Conservation (phyloP, 1,284 basidiomycete genomes). For the Xanthoconium separans region DNA sequence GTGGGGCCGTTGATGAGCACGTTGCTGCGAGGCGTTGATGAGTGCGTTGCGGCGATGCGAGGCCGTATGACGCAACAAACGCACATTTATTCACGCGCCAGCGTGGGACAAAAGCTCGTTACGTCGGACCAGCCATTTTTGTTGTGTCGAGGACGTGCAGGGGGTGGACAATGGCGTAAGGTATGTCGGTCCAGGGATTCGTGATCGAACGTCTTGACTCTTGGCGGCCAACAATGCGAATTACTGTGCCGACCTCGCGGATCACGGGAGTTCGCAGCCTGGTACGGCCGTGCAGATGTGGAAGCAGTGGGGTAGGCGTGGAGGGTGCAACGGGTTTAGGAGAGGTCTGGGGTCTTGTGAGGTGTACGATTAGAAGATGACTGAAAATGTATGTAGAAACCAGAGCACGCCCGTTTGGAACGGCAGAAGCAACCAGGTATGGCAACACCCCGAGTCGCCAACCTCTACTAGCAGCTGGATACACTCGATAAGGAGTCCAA, state of each 20-base stretch:
- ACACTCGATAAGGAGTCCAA: too few species aligned
- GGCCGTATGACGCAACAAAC: too few species aligned
- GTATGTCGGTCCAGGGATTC: constrained; percentile 10
- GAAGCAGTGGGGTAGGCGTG: constrained; percentile 34
- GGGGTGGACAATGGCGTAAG: constrained; percentile 14
- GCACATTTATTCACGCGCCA: too few species aligned
- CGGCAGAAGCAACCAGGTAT: too few species aligned
- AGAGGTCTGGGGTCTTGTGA: not conserved
- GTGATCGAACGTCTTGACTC: constrained; percentile 13
- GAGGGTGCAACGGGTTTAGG: constrained; percentile 20
- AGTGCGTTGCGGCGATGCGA: too few species aligned
- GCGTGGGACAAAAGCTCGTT: constrained; percentile 34
- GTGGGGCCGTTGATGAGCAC: too few species aligned
- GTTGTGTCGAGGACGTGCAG: constrained; percentile 39
- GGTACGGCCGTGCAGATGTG: constrained; percentile 37
- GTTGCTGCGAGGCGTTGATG: too few species aligned
- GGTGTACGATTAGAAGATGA: too few species aligned
- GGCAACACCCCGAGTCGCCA: too few species aligned
- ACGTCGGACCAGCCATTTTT: constrained; percentile 37
- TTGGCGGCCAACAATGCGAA: constrained; percentile 15
- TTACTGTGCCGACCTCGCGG: constrained; percentile 30
- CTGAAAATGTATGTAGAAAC: too few species aligned
- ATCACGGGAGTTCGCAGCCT: constrained; percentile 34
- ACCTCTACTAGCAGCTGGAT: too few species aligned
- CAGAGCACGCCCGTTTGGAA: too few species aligned